Evolutionary conservation across 2,329 filamentous ascomycete species (phyloP).

Genomic region (Fusarium annulatum): DNA sequence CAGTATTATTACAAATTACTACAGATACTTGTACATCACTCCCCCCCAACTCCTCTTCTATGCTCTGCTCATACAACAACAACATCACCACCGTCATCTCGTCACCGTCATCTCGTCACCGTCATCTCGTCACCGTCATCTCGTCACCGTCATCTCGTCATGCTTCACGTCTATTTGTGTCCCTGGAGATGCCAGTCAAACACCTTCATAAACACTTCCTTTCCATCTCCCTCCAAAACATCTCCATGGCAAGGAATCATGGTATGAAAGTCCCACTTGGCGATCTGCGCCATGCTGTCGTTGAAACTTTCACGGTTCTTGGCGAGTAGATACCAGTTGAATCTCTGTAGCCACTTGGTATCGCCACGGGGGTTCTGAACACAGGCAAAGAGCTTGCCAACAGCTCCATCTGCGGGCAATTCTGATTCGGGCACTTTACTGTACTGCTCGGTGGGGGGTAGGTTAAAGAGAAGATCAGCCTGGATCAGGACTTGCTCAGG

Average conservation of each 20-base stretch:
- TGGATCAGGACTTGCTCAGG: conserved; percentile 83
- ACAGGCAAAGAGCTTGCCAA: conserved; percentile 58
- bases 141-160: not conserved
- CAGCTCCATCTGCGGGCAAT: conserved; percentile 48
- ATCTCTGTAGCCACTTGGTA: conserved; percentile 80
- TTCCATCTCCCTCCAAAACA: conserved; percentile 78
- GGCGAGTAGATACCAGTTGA: conserved; percentile 81
- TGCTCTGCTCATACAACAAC: not conserved
- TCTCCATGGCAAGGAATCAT: conserved; percentile 96
- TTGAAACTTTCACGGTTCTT: conserved; percentile 76
- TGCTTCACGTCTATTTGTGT: conserved; percentile 29
- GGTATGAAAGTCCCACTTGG: conserved; percentile 84
- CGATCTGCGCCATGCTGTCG: conserved; percentile 74
- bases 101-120: not conserved
- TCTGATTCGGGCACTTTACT: conserved; percentile 66
- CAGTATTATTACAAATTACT: conserved; percentile 31
- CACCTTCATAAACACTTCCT: conserved; percentile 79
- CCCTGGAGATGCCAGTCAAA: conserved; percentile 83
- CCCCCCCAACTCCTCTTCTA: conserved; percentile 7
- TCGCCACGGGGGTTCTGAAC: conserved; percentile 72
- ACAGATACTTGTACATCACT: not conserved
- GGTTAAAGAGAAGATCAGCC: conserved; percentile 92
- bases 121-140: not conserved
- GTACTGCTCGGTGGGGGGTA: conserved; percentile 90
- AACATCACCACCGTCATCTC: not conserved